phyloP scores from a whole-genome alignment of 2,329 filamentous ascomycete species.

The Lachnellula willkommii region DNA sequence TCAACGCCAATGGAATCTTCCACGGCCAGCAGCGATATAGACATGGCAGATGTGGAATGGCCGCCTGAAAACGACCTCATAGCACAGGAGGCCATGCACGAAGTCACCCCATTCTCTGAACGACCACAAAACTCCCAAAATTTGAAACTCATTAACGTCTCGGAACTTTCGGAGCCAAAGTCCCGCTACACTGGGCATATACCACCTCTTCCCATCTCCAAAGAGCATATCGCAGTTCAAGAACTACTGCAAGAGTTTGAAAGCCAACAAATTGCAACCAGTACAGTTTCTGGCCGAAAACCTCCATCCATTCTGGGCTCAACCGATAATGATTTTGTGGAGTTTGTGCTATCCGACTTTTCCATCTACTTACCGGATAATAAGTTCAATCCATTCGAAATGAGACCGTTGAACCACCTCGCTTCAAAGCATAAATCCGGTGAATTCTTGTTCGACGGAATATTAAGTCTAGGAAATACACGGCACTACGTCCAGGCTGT shows the following conservation, averaged over 20 bases:
- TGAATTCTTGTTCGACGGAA: slow-evolving; percentile 55
- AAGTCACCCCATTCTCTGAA: too few species aligned
- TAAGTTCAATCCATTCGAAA: slow-evolving; percentile 39
- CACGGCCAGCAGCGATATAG: not conserved
- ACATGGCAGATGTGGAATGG: not conserved
- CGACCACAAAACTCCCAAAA: too few species aligned
- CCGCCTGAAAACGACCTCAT: not conserved
- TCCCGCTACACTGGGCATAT: slow-evolving; percentile 11
- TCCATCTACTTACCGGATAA: slow-evolving; percentile 44
- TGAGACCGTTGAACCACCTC: slow-evolving; percentile 51
- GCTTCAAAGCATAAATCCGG: slow-evolving; percentile 33
- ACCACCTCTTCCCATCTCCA: slow-evolving; percentile 10
- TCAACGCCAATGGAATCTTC: not conserved
- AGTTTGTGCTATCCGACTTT: slow-evolving; percentile 54
- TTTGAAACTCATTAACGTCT: too few species aligned
- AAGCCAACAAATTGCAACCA: not conserved
- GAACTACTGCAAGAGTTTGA: slow-evolving; percentile 9
- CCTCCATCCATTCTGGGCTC: not conserved
- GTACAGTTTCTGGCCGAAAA: not conserved
- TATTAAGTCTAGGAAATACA: slow-evolving; percentile 42
- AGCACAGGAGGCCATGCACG: not conserved
- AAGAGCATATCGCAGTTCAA: slow-evolving; percentile 12
- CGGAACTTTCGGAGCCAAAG: slow-evolving; percentile 4
- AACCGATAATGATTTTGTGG: slow-evolving; percentile 24
- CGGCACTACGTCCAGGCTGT: slow-evolving; percentile 49